Evolutionary conservation across 768 basidiomycete species (phyloP), one percentile per base, ranked within the genome.

Genomic region (Pleurotus tuber-regium): DNA sequence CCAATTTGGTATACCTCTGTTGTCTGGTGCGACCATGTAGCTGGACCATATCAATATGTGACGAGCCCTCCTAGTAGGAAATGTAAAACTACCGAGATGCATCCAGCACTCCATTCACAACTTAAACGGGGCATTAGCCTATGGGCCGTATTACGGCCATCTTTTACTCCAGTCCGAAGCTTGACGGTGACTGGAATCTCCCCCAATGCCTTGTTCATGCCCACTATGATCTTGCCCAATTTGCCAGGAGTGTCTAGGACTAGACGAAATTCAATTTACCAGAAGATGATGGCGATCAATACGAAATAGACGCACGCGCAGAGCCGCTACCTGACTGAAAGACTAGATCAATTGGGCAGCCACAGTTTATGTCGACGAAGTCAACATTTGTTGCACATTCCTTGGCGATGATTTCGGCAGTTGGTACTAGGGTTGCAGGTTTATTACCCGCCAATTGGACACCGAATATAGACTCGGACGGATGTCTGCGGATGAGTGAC

Each of bases 291-390:
- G n/a, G n/a, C n/a, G n/a, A 18, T 24, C 19, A 56, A 39, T 28
- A 31, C 54, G 21, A 8, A 23, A 38, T 21, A 49, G 39, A 84
- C 88, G 44, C 60, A 94, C 93, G 66, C 23, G 94, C 94, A 52
- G 88, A 89, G 0, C 94, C 94, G 50, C 92, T 93, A 2, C 94
- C 94, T 11, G 81, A 79, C 60, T 88, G 89, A 71, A 95, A 97
- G 1, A 99, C 91, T 36, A 98, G 73, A 67, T 99, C 97, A 59
- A 98, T 98, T 3, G 97, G 97, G 67, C 97, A 98, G 5, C 95
- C 95, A 66, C 92, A 91, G 62, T 99, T 99, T 57, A 98, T 70
- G 62, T 99, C 95, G 1, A 95, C 90, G 60, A 97, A 98, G 61
- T 98, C 92, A 18, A 97, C 68, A 16, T 77, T 75, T 10, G 76